Conservation (phyloP, 2,329 filamentous ascomycete genomes). For the Sclerotiophoma versabilis region DNA sequence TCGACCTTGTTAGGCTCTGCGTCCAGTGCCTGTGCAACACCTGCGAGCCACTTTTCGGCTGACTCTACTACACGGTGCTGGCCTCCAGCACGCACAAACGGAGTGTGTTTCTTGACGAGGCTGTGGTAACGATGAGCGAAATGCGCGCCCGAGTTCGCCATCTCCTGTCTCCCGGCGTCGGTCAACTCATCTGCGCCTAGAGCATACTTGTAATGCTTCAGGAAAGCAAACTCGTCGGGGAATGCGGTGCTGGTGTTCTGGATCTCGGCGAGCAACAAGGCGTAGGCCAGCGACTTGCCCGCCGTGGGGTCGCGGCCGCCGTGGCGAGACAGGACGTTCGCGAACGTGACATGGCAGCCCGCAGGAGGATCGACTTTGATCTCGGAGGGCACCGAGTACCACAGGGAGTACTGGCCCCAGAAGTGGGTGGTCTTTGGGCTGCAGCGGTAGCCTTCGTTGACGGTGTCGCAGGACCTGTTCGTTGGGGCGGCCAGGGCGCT, state of each 20-base stretch:
- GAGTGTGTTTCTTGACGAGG: conserved; percentile 65
- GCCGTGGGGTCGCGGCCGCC: conserved; percentile 82
- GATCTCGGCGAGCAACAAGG: conserved; percentile 69
- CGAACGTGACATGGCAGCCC: conserved; percentile 79
- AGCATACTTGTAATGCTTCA: conserved; percentile 73
- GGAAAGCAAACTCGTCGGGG: conserved; percentile 70
- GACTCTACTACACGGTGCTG: conserved; percentile 77
- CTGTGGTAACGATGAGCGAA: conserved; percentile 77
- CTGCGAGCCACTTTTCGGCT: conserved; percentile 76
- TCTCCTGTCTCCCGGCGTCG: conserved; percentile 70
- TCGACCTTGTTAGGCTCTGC: conserved; percentile 52
- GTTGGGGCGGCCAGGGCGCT: conserved; percentile 27
- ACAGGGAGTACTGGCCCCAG: conserved; percentile 91
- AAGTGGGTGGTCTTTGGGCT: conserved; percentile 66
- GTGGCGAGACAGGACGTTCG: conserved; percentile 81
- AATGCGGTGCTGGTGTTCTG: conserved; percentile 65
- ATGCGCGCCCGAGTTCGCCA: conserved; percentile 76
- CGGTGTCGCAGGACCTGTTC: conserved; percentile 58
- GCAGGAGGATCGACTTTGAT: conserved; percentile 67
- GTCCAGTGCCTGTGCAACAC: conserved; percentile 68
- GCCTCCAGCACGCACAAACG: conserved; percentile 76
- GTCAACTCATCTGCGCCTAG: conserved; percentile 76
- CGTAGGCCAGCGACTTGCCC: conserved; percentile 71
- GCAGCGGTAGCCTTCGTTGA: conserved; percentile 68
- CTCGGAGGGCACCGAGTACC: conserved; percentile 75